A percentile compares a stretch with the other conserved stretches of the same genome.
Evolutionary conservation across 2,329 filamentous ascomycete species (phyloP).

Genomic region (Pleochaeta shiraiana): DNA sequence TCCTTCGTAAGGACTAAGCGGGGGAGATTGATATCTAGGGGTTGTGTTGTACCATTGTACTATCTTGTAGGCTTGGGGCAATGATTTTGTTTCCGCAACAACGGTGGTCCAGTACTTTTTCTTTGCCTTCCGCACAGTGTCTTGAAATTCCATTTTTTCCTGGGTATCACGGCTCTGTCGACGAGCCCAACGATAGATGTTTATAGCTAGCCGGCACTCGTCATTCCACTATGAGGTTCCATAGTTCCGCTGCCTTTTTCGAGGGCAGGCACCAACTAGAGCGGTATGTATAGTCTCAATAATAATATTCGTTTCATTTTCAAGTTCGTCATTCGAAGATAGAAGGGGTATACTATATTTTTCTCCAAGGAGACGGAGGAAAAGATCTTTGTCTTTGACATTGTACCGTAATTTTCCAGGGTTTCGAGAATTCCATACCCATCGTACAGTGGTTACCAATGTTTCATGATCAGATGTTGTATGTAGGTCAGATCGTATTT

Average conservation of each 20-base stretch:
- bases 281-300: neutral
- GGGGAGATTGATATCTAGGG: neutral
- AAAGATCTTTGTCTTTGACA: neutral
- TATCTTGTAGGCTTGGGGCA: neutral
- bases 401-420: neutral
- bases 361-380: neutral
- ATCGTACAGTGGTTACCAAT: neutral
- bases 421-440: neutral
- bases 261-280: neutral
- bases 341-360: neutral
- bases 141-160: neutral
- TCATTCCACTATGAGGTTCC: neutral
- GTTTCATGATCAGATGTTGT: slow-evolving; percentile 1
- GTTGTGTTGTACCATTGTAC: neutral
- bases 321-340: neutral
- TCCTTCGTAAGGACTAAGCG: neutral
- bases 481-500: neutral
- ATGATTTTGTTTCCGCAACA: neutral
- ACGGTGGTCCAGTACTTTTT: neutral
- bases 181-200: neutral
- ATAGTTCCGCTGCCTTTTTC: neutral
- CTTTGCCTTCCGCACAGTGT: neutral
- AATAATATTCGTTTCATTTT: neutral
- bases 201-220: neutral
- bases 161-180: neutral